phyloP scores from a whole-genome alignment of 345 rosid genomes.

The Murraya koenigii region DNA sequence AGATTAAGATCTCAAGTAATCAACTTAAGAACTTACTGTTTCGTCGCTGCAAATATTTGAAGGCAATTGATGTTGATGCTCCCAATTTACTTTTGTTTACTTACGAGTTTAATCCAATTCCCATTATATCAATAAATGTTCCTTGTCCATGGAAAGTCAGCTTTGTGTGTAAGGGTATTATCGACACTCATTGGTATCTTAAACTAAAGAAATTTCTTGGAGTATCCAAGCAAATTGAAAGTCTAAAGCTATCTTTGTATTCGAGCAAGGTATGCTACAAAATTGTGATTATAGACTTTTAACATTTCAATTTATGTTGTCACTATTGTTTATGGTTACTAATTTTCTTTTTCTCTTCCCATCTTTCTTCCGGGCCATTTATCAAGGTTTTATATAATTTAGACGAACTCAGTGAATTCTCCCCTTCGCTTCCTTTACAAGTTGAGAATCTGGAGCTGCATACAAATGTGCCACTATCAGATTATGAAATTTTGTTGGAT shows the following conservation, averaged over 20 bases:
- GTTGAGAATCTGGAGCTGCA: not conserved
- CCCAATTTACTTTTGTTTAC: slow-evolving; percentile 3
- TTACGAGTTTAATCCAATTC: not conserved
- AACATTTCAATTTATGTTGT: not conserved
- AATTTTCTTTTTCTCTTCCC: not conserved
- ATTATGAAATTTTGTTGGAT: not conserved
- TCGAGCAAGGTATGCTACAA: not conserved
- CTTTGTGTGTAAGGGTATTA: not conserved
- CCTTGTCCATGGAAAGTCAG: slow-evolving; percentile 2
- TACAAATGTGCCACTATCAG: not conserved
- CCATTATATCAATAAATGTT: not conserved
- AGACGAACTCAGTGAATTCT: not conserved
- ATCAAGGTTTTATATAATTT: not conserved
- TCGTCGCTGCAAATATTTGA: not conserved
- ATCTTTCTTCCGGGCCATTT: not conserved
- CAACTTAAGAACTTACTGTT: not conserved
- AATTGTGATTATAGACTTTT: not conserved
- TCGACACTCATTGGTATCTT: not conserved
- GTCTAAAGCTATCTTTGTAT: not conserved
- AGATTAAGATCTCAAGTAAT: not conserved
- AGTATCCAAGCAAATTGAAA: not conserved
- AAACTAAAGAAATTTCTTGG: not conserved
- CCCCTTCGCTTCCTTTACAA: not conserved
- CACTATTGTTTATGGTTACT: not conserved
- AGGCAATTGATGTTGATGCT: not conserved